phyloP scores from a whole-genome alignment of 768 basidiomycete genomes.

The Collybia nuda region DNA sequence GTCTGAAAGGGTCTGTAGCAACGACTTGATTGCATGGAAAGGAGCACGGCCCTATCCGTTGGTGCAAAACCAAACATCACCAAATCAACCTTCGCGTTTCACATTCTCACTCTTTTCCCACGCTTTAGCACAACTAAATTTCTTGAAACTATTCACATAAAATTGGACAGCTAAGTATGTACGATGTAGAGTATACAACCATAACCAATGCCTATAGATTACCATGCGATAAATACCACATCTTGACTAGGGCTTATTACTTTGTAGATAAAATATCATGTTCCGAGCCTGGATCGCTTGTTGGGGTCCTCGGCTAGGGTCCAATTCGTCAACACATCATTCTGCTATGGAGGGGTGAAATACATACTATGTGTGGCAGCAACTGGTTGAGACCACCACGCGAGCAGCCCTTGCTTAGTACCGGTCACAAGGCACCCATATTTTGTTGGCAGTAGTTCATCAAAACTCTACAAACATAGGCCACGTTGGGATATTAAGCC shows the following conservation, averaged over 20 bases:
- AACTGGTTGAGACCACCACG: constrained; percentile 58
- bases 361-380: constrained; percentile 22
- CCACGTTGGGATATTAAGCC: not conserved
- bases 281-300: constrained; percentile 4
- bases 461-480: constrained; percentile 38
- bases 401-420: constrained; percentile 51
- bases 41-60: constrained; percentile 33
- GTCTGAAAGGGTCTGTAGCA: constrained; percentile 41
- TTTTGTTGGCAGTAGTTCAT: constrained; percentile 33
- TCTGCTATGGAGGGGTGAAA: not conserved
- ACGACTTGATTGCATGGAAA: constrained; percentile 41
- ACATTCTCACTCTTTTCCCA: constrained; percentile 12
- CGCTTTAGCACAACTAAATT: constrained; percentile 7
- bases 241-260: not conserved
- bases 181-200: not conserved
- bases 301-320: constrained; percentile 1
- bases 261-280: not conserved
- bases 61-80: constrained; percentile 32
- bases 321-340: not conserved
- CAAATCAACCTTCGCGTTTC: constrained; percentile 28
- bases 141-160: not conserved
- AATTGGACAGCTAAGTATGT: not conserved
- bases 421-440: constrained; percentile 54
- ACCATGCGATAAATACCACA: not conserved
- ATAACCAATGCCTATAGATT: not conserved